Evolutionary conservation across 768 basidiomycete genomes (phyloP).

Genomic region (Macrolepiota fuliginosa): DNA sequence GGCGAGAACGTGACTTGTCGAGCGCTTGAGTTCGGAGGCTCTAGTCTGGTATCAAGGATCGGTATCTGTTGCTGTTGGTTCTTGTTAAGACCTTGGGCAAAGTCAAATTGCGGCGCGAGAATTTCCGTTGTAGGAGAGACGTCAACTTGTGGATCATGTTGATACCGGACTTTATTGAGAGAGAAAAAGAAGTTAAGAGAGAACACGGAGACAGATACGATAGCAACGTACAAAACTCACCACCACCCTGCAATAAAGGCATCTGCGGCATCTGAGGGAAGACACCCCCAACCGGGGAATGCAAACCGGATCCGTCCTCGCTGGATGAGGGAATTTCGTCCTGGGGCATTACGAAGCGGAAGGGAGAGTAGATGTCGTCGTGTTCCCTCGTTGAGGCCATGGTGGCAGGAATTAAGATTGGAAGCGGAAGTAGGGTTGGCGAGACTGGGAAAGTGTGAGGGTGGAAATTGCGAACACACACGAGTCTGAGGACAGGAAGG

Average conservation of each 20-base stretch:
- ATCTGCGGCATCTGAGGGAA: conserved; percentile 17
- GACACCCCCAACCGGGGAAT: conserved; percentile 65
- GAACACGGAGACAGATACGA: conserved; percentile 43
- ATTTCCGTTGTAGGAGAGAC: conserved; percentile 40
- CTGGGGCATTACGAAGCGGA: conserved; percentile 45
- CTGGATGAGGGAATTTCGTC: conserved; percentile 72
- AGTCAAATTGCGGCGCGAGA: conserved; percentile 52
- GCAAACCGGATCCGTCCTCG: conserved; percentile 74
- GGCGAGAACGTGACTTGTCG: conserved; percentile 39
- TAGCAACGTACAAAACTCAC: conserved; percentile 29
- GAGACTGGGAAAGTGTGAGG: not conserved
- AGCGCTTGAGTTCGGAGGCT: conserved; percentile 39
- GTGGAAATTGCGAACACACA: conserved; percentile 8
- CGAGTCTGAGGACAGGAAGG: conserved; percentile 8
- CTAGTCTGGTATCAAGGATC: conserved; percentile 43
- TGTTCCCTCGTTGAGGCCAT: conserved; percentile 57
- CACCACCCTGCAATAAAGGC: conserved; percentile 11
- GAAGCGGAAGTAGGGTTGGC: not conserved
- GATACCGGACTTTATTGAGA: conserved; percentile 71
- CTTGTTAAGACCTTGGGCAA: conserved; percentile 37
- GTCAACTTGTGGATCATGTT: conserved; percentile 36
- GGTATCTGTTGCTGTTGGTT: conserved; percentile 39
- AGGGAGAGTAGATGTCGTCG: conserved; percentile 57
- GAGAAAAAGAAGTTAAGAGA: conserved; percentile 37
- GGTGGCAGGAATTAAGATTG: conserved; percentile 26